Percentiles rank a stretch among this genome's conserved stretches.
These are phyloP conservation scores for Acanthamoeba healyi DNA, from an alignment of 208 protist genomes.

Conservation along the genomic window DNA sequence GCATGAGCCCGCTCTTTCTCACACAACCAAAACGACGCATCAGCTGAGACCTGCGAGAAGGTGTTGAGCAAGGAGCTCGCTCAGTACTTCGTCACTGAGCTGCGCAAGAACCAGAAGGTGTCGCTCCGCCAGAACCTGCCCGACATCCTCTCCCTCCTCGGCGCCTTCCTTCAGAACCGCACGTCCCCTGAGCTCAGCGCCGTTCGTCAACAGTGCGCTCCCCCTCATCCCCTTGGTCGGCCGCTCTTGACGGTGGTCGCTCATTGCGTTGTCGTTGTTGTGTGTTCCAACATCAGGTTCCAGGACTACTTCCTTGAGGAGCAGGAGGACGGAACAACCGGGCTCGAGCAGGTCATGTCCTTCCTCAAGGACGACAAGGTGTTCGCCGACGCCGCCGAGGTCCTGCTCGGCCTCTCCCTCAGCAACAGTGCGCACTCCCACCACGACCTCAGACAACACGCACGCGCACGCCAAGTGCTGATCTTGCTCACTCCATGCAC, in stretches of 20 bases:
- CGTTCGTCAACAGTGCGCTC: not conserved
- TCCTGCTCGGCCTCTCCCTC: conserved; percentile 14
- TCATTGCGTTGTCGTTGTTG: not conserved
- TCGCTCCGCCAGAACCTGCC: conserved; percentile 34
- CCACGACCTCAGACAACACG: not conserved
- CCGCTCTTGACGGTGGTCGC: not conserved
- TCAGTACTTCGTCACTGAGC: conserved; percentile 23
- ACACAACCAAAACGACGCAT: not conserved
- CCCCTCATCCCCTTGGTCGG: not conserved
- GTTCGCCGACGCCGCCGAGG: conserved; percentile 36
- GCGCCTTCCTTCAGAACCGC: not conserved
- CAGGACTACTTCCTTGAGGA: conserved; percentile 38
- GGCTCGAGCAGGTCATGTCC: conserved; percentile 46
- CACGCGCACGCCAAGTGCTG: no score
- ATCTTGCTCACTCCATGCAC: not conserved
- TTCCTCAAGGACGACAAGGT: conserved; percentile 36
- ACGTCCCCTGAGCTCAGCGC: not conserved
- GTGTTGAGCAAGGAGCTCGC: not conserved
- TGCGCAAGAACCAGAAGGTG: conserved; percentile 43
- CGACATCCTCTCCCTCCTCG: not conserved
- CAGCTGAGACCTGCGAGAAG: no score
- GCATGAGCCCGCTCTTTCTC: not conserved
- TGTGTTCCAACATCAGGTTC: not conserved
- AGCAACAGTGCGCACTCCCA: not conserved
- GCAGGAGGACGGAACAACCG: conserved; percentile 27